Base-by-base conservation (phyloP, 148 eudicot genomes). In the Cornus florida region DNA sequence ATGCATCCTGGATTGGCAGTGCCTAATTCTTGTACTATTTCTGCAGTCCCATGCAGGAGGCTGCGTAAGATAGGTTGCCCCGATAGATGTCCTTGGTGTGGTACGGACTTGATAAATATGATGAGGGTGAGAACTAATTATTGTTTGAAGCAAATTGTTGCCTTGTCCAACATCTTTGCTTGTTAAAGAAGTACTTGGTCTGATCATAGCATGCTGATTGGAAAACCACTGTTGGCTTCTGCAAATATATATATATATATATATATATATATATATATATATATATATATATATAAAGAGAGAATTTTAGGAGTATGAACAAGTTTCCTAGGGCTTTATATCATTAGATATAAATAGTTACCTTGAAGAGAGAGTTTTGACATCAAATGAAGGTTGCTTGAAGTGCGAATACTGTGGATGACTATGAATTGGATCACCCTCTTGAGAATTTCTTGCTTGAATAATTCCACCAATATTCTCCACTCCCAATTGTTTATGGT, bases 381-480 rank as follows among this genome's bases (percentile, higher is more conserved):
- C 16, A 75, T 73, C 68, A 19, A 31, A 35, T 57, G 80, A 23
- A 39, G 66, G 16, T 8, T 72, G 72, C 13, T 69, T 62, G 39
- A 28, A 7, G 32, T 4, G 10, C 7, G 69, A 24, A 82, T 69
- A 59, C 56, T 20, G 75, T 1, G 74, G 50, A 71, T 66, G 57
- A 32, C 78, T 69, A 1, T 53, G 67, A 69, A 50, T 8, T 64
- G 32, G 20, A 48, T 62, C 28, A 43, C 59, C 57, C 35, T 71
- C 66, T 23, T 77, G 39, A 3, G 39, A 79, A 73, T 82, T 73
- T 31, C 53, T 72, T 5, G 66, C 66, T 2, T 83, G 74, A 75
- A 83, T 78, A 32, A 82, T 88, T 38, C 86, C 86, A 65, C 91
- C 84, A 80, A 28, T 28, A 28, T 82, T 86, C 43, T 82, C 82